Base-by-base conservation (phyloP, 306 rosid genomes). In the Datisca glomerata region DNA sequence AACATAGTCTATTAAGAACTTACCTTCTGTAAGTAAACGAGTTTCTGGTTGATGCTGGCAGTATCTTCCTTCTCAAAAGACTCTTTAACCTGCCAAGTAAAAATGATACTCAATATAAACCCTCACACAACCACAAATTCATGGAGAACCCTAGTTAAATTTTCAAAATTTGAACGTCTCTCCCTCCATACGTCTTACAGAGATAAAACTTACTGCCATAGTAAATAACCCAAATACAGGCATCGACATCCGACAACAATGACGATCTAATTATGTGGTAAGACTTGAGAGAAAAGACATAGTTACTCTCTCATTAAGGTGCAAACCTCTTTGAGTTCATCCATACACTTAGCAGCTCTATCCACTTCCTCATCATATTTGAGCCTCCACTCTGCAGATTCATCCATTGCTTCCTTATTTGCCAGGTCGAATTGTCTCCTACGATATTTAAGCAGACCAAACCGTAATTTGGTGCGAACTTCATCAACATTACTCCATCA, bases 371-470 rank as follows among this genome's bases (percentile, higher is more conserved):
- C 40, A 37, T 89, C 98, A 24, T 72, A 89, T 65, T 57, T 69
- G 15, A 69, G 60, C 71, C 97, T 85, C 95, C 97, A 83, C 57
- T 79, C 97, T 7, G 97, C 97, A 47, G 97, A 83, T 53, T 89
- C 93, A 51, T 89, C 95, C 89, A 79, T 68, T 2, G 93, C 93
- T 55, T 81, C 93, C 57, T 71, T 57, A 41, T 63, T 78, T 18
- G 95, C 93, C 45, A 80, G 67, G 66, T 80, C 87, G 60, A 80
- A 86, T 56, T 81, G 83, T 43, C 62, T 53, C 59, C 96, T 86
- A 49, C 65, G 45, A 18, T 19, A 21, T 41, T 21, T 57, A 8
- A 32, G 28, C 19, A 10, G 32, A 31, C 16, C n/a, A n/a, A n/a
- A n/a, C n/a, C n/a, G n/a, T n/a, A n/a, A n/a, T n/a, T n/a, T n/a